Percentiles rank a stretch among this genome's conserved stretches.
Conservation (phyloP, 495 filamentous ascomycete species). For the Trichoderma asperelloides region DNA sequence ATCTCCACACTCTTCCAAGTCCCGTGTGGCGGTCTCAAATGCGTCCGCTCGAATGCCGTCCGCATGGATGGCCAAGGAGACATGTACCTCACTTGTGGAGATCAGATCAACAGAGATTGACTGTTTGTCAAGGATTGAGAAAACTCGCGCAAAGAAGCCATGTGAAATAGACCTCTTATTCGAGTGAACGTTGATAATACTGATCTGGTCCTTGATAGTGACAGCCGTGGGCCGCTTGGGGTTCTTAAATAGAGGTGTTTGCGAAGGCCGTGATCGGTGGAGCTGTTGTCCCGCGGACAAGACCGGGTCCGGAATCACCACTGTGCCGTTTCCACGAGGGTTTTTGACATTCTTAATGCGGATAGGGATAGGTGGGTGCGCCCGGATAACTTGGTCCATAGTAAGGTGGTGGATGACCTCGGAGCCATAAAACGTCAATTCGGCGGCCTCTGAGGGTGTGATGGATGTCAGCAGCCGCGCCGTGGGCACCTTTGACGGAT, state of each 20-base stretch:
- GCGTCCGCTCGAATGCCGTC: conserved; percentile 55
- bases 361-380: conserved; percentile 73
- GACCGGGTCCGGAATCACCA: conserved; percentile 58
- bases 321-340: conserved; percentile 74
- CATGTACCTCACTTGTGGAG: conserved; percentile 87
- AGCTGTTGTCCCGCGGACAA: conserved; percentile 38
- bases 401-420: conserved; percentile 97
- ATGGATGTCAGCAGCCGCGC: conserved; percentile 67
- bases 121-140: conserved; percentile 71
- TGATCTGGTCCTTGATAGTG: conserved; percentile 88
- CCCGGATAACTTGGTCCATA: conserved; percentile 95
- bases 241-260: conserved; percentile 13
- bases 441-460: conserved; percentile 79
- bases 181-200: conserved; percentile 89
- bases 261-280: conserved; percentile 23
- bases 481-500: conserved; percentile 80
- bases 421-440: conserved; percentile 87
- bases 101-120: conserved; percentile 84
- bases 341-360: conserved; percentile 99
- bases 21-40: conserved; percentile 56
- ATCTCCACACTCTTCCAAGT: conserved; percentile 67
- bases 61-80: conserved; percentile 88
- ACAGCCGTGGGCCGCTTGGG: conserved; percentile 81
- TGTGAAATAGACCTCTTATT: conserved; percentile 79
- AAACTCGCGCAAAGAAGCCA: conserved; percentile 86